Evolutionary conservation across 805 yeast genomes (phyloP).

Genomic region (Candida xiaguanensis): DNA sequence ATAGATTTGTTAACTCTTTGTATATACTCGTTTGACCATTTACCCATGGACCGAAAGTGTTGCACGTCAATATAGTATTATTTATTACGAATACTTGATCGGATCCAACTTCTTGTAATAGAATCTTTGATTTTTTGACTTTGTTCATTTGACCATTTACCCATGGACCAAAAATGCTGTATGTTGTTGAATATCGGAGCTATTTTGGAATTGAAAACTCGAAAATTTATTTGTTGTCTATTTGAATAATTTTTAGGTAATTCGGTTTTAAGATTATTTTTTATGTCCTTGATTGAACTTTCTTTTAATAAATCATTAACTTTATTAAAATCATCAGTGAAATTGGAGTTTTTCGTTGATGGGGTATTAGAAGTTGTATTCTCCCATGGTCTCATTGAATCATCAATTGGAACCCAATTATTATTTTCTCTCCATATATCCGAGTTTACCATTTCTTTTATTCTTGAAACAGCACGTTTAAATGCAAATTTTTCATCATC

Average conservation of each 20-base stretch:
- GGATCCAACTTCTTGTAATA: conserved; percentile 55
- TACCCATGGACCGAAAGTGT: too few species aligned
- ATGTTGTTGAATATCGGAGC: conserved; percentile 21
- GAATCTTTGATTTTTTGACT: conserved; percentile 48
- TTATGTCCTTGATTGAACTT: conserved; percentile 11
- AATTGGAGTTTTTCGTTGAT: not conserved
- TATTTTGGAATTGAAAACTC: conserved; percentile 18
- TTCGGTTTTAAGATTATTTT: conserved; percentile 6
- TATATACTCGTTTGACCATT: too few species aligned
- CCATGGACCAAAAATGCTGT: conserved; percentile 68
- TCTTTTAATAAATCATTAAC: conserved; percentile 4
- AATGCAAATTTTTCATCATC: conserved; percentile 97
- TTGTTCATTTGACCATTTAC: conserved; percentile 49
- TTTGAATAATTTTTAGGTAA: conserved; percentile 24
- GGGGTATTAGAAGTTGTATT: not conserved
- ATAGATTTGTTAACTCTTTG: too few species aligned
- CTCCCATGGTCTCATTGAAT: conserved; percentile 57
- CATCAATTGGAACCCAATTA: conserved; percentile 55
- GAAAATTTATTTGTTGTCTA: conserved; percentile 18
- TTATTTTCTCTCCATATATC: conserved; percentile 44
- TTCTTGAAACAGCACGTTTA: conserved; percentile 80
- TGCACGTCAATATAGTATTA: not conserved
- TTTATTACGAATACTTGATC: conserved; percentile 20
- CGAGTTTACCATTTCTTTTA: conserved; percentile 56
- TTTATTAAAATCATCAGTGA: not conserved